A percentile compares a stretch with the other conserved stretches of the same genome.
Conservation (phyloP, 2,329 filamentous ascomycete genomes). For the Cucurbitaria berberidis region DNA sequence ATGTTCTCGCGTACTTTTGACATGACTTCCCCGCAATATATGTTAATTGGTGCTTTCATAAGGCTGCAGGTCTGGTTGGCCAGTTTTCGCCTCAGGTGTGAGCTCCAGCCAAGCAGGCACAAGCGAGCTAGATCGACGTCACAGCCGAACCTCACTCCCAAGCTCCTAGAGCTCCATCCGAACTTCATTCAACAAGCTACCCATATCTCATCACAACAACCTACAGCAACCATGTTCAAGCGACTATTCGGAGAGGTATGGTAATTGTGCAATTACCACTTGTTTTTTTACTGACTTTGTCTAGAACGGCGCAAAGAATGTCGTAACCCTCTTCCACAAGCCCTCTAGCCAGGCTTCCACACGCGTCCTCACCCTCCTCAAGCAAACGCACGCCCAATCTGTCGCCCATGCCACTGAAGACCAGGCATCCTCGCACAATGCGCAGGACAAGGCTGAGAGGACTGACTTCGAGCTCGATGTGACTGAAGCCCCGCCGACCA, state of each 20-base stretch:
- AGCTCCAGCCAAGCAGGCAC: slow-evolving; percentile 5
- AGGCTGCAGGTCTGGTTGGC: slow-evolving; percentile 1
- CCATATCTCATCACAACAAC: slow-evolving; percentile 1
- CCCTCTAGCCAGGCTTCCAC: slow-evolving; percentile 74
- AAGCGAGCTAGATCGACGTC: slow-evolving; percentile 34
- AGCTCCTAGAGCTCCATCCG: slow-evolving; percentile 22
- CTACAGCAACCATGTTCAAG: slow-evolving; percentile 49
- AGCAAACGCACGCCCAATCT: slow-evolving; percentile 76
- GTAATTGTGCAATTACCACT: not conserved
- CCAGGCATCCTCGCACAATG: slow-evolving; percentile 70
- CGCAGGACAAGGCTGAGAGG: slow-evolving; percentile 65
- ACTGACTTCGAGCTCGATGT: slow-evolving; percentile 86
- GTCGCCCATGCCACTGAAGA: slow-evolving; percentile 72
- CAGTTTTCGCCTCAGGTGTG: not conserved
- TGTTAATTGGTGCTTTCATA: not conserved
- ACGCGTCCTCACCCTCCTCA: slow-evolving; percentile 76
- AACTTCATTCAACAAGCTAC: slow-evolving; percentile 18
- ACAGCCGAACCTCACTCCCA: slow-evolving; percentile 28
- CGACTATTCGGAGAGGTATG: slow-evolving; percentile 56
- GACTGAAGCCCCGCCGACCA: slow-evolving; percentile 78
- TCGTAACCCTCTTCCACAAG: slow-evolving; percentile 95
- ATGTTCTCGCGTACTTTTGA: not conserved
- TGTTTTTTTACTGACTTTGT: slow-evolving; percentile 16
- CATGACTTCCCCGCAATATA: not conserved
- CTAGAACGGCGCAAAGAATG: slow-evolving; percentile 66